Base-by-base conservation (phyloP, 1,139 yeast species). In the Protomyces gravidus region DNA sequence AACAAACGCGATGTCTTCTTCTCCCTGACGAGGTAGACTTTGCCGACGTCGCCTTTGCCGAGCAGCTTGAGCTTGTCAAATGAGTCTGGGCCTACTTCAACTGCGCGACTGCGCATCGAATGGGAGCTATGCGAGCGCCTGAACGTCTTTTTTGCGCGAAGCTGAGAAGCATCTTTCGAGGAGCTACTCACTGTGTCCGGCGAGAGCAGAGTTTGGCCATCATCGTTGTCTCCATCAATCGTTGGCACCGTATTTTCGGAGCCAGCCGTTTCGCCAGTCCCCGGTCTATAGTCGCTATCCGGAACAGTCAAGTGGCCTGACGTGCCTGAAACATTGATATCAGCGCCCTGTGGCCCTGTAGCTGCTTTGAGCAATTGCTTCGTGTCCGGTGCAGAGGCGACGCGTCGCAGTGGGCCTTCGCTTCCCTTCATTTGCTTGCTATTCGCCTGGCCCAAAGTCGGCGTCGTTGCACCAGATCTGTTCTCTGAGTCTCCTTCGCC, bases 1-100 rank as follows among this genome's bases (percentile, higher is more conserved):
- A 85, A 92, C 28, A 90, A 73, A 66, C 83, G 82, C 66, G 84
- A 82, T 2, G 90, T 78, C 50, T 77, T 75, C 70, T 86, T 88
- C 68, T 94, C 97, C 61, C 87, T 80, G 3, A 92, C 98, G 48
- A 94, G 75, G 67, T 86, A 94, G 21, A 94, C 99, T 70, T 89
- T 89, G 3, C 99, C 99, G 46, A 94, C 98, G 68, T 94, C 99
- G 57, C 99, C 99, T 69, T 89, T 89, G 3, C 99, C 99, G 60
- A 94, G 75, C 30, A 92, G 74, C 65, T 89, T 82, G 62, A 94
- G 81, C 70, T 89, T 92, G 66, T 90, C 96, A 72, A 94, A 94
- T 42, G 92, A 86, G 58, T 81, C 79, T 1, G 95, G 95, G 2
- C 86, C 81, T 9, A 94, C 99, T 68, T 85, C 88, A 5, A 84